Evolutionary conservation across 176 grass and related monocot species (phyloP).

Genomic region (Oryza punctata): DNA sequence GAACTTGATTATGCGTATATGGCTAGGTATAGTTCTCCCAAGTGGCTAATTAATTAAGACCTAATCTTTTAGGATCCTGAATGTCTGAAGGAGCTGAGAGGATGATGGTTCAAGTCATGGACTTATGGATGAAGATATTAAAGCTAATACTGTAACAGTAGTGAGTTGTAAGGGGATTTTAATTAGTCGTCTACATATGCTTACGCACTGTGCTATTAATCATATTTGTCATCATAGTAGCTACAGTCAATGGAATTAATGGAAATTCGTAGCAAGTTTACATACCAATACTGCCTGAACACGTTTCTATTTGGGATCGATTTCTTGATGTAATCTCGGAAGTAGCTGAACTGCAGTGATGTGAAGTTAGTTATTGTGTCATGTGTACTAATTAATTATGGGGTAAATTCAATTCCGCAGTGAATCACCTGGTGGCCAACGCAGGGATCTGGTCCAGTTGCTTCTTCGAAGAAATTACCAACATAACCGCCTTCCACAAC

Average conservation of each 20-base stretch:
- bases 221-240: background rate
- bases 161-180: background rate
- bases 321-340: background rate
- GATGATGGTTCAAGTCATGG: background rate
- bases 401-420: conserved; percentile 32
- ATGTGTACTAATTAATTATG: background rate
- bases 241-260: background rate
- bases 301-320: background rate
- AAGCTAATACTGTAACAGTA: background rate
- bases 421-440: conserved; percentile 91
- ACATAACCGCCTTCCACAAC: conserved; percentile 75
- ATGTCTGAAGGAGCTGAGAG: background rate
- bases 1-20: background rate
- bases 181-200: background rate
- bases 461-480: conserved; percentile 86
- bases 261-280: background rate
- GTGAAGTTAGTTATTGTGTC: background rate
- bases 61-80: background rate
- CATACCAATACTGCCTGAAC: background rate
- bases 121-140: no score
- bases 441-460: conserved; percentile 83
- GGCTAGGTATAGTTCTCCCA: background rate
- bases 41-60: background rate
- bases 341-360: background rate
- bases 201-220: background rate